Evolutionary conservation across 306 rosid species (phyloP), one percentile per base, ranked within the genome.

Genomic region (Prunus mira): DNA sequence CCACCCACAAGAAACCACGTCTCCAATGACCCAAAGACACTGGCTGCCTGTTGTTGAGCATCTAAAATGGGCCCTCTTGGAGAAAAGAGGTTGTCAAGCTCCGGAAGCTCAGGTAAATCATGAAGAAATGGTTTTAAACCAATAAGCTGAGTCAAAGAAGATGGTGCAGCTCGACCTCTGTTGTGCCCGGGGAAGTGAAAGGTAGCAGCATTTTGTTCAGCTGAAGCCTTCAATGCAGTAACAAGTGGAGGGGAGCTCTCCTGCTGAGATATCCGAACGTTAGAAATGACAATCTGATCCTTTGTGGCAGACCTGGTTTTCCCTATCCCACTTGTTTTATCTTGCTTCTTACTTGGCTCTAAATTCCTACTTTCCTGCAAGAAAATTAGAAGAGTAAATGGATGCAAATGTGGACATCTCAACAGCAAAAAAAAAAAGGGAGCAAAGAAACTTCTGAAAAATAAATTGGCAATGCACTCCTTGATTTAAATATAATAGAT

Each of bases 1-100:
- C 98, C 98, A 50, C 97, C 98, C 46, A 93, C 96, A 46, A 93
- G 97, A 76, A 93, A 93, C 98, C 98, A 93, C 66, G 97, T 91
- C 73, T 91, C 75, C 62, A 79, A 82, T 3, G 98, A 84, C 51
- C 96, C 94, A 79, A 93, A 91, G 76, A 93, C 78, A 78, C 86
- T 81, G 58, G 97, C 89, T 66, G 98, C 98, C 84, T 86, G 78
- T 71, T 49, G 81, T 71, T 93, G 97, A 72, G 98, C 98, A 66
- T 90, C 89, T 51, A 91, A 84, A 83, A 91, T 90, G 3, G 98
- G 96, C 1, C 93, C 97, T 54, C 84, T 82, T 0, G 98, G 96
- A 67, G 79, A 84, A 76, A 87, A 93, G 67, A 93, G 97, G 85
- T 89, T 86, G 83, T 87, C 98, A 28, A 93, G 91, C 84, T 91